Percentiles rank a stretch among this genome's conserved stretches.
These are phyloP conservation scores for Metschnikowia continentalis DNA, from an alignment of 805 yeast species.

Conservation along the genomic window DNA sequence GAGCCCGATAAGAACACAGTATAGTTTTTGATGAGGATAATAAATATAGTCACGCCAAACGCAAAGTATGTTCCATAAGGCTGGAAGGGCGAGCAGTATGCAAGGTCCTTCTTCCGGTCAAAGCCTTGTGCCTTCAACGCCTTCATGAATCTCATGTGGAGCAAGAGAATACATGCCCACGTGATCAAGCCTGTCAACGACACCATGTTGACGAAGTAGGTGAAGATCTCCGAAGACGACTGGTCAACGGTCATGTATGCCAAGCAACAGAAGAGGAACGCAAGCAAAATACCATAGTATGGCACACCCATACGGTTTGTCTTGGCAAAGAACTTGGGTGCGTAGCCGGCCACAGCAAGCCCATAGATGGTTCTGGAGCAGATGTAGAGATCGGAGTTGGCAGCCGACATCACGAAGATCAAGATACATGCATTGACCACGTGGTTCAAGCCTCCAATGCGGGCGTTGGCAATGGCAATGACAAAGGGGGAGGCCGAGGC, in stretches of 20 bases:
- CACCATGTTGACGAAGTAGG: conserved; percentile 70
- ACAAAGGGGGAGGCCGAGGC: conserved; percentile 20
- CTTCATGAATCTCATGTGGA: conserved; percentile 60
- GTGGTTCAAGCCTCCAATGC: conserved; percentile 20
- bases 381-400: conserved; percentile 22
- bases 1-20: conserved; percentile 57
- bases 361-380: conserved; percentile 20
- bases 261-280: conserved; percentile 53
- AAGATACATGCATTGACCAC: conserved; percentile 20
- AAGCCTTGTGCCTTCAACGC: conserved; percentile 69
- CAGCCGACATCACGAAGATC: conserved; percentile 21
- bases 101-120: conserved; percentile 46
- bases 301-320: conserved; percentile 68
- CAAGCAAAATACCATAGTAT: conserved; percentile 48
- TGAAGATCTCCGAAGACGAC: conserved; percentile 54
- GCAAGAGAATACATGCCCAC: conserved; percentile 67
- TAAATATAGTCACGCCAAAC: conserved; percentile 47
- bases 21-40: conserved; percentile 59
- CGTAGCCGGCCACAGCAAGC: conserved; percentile 20
- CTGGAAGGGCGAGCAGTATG: conserved; percentile 63
- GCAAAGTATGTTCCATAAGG: conserved; percentile 66
- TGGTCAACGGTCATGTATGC: conserved; percentile 68
- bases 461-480: conserved; percentile 21
- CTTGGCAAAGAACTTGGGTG: conserved; percentile 37
- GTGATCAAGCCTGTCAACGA: conserved; percentile 72